These are phyloP conservation scores for Rhynchospora breviuscula DNA, from an alignment of 176 grass and related monocot genomes.

Conservation along the genomic window DNA sequence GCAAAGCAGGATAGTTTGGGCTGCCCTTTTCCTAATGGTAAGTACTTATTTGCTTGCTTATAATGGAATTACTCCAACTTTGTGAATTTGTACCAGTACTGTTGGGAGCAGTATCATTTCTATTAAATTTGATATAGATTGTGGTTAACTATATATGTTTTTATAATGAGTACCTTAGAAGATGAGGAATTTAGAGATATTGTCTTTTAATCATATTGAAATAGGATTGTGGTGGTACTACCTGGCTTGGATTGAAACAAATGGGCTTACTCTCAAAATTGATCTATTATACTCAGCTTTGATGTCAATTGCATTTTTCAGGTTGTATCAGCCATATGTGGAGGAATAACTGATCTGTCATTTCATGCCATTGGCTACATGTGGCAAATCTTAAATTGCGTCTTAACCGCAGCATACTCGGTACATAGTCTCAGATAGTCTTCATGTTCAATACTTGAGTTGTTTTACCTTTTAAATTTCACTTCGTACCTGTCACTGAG, in stretches of 20 bases:
- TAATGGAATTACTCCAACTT: neutral
- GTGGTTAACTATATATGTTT: too few species aligned
- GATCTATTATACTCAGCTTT: constrained; percentile 3
- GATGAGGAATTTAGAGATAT: neutral
- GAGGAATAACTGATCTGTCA: constrained; percentile 71
- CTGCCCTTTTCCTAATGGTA: constrained; percentile 79
- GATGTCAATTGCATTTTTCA: constrained; percentile 23
- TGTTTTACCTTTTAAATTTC: neutral
- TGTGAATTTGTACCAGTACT: neutral
- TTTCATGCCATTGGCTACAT: constrained; percentile 64
- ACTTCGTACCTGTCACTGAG: neutral
- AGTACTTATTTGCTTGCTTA: constrained; percentile 11
- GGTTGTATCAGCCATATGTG: constrained; percentile 65
- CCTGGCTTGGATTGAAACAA: neutral
- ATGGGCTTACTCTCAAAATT: neutral
- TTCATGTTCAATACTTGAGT: neutral
- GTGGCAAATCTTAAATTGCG: constrained; percentile 85
- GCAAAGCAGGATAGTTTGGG: constrained; percentile 80
- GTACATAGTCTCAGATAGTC: constrained; percentile 22
- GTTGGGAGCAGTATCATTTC: neutral
- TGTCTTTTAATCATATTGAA: neutral
- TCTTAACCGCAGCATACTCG: constrained; percentile 78
- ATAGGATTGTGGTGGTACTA: neutral
- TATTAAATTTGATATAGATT: neutral
- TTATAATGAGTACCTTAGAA: neutral